phyloP scores from a whole-genome alignment of 495 filamentous ascomycete genomes.

The Podospora australis region DNA sequence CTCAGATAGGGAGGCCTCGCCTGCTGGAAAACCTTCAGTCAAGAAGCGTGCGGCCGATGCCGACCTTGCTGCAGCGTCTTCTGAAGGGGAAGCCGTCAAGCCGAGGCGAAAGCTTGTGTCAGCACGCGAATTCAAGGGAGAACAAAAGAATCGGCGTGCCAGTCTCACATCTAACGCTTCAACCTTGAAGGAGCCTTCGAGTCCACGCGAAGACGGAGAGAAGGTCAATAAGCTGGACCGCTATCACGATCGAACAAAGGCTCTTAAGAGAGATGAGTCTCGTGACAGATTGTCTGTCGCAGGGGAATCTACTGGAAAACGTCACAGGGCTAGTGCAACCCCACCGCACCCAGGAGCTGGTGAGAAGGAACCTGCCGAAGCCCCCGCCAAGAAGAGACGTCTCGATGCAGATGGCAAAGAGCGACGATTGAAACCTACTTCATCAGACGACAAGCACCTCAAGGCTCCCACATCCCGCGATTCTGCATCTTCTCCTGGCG shows the following conservation, averaged over 20 bases:
- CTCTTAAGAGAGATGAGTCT: constrained; percentile 50
- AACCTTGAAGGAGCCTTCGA: constrained; percentile 32
- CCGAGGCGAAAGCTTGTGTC: constrained; percentile 56
- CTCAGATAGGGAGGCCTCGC: constrained; percentile 49
- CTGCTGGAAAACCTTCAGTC: constrained; percentile 36
- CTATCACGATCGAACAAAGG: constrained; percentile 44
- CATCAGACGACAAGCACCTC: constrained; percentile 35
- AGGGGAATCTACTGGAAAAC: constrained; percentile 51
- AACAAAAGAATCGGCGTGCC: constrained; percentile 47
- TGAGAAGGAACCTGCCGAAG: constrained; percentile 50
- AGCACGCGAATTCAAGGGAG: constrained; percentile 50
- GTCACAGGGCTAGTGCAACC: constrained; percentile 59
- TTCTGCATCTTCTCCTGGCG: constrained; percentile 14
- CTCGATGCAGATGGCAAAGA: constrained; percentile 42
- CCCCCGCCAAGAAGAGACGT: constrained; percentile 42
- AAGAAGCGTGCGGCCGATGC: constrained; percentile 42
- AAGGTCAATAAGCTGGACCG: constrained; percentile 38
- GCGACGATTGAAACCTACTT: constrained; percentile 30
- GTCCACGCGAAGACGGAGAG: constrained; percentile 36
- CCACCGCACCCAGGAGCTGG: constrained; percentile 54
- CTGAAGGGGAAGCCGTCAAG: constrained; percentile 48
- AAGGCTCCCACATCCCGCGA: constrained; percentile 35
- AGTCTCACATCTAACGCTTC: constrained; percentile 44
- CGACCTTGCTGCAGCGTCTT: constrained; percentile 40
- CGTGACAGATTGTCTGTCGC: constrained; percentile 43